phyloP scores from a whole-genome alignment of 78 protist species.

The Chrysochromulina tobinii region DNA sequence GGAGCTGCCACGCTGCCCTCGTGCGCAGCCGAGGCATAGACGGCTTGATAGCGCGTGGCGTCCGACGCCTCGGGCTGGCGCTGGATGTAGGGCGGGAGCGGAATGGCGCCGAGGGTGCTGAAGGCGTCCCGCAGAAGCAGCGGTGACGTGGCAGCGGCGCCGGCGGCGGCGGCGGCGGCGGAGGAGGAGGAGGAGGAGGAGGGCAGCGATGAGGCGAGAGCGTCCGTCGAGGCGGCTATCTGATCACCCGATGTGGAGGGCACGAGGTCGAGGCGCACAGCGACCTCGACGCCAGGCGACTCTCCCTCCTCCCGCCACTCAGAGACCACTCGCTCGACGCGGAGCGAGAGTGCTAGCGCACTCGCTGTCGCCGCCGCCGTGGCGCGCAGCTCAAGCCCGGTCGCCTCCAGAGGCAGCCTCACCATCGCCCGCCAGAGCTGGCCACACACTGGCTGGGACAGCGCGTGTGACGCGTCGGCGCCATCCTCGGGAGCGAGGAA shows the following conservation, averaged over 20 bases:
- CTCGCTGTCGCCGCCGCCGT: neutral
- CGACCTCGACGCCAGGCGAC: neutral
- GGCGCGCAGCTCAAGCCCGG: neutral
- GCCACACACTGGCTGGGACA: neutral
- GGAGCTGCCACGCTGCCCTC: constrained; percentile 48
- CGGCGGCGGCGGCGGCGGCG: no score
- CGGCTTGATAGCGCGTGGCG: constrained; percentile 16
- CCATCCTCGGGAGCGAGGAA: neutral
- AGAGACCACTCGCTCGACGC: neutral
- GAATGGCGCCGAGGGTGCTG: neutral
- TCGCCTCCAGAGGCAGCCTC: no score
- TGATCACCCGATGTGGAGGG: no score
- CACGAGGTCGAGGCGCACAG: no score
- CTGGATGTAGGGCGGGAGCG: constrained; percentile 45
- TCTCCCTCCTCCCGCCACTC: neutral
- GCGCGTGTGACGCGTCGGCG: constrained; percentile 3
- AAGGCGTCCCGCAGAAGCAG: neutral
- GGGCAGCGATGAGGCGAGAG: no score
- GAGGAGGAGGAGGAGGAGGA: no score
- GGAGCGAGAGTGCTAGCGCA: no score
- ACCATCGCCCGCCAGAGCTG: constrained; percentile 28
- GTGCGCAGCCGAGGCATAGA: neutral
- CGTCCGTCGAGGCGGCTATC: no score
- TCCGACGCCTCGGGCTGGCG: constrained; percentile 9
- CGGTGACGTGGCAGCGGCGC: no score